Percentiles rank a stretch among this genome's conserved stretches.
phyloP scores from a whole-genome alignment of 1,284 basidiomycete genomes.

The Leucoagaricus sp. region DNA sequence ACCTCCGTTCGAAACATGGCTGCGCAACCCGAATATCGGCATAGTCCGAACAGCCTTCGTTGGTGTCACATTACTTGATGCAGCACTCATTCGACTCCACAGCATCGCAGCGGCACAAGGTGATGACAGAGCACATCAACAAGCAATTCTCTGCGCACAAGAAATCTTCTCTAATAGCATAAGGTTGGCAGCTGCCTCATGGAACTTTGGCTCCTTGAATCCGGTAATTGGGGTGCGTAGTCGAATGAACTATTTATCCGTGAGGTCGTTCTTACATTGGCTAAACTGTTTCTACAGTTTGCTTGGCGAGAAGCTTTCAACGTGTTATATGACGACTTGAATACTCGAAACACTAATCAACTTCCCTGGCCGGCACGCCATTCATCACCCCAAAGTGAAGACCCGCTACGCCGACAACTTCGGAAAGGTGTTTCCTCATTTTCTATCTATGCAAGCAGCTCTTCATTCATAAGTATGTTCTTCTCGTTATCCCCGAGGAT shows the following conservation, averaged over 20 bases:
- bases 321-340: conserved; percentile 5
- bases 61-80: conserved; percentile 2
- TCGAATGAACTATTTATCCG: too few relatives aligned
- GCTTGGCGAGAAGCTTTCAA: conserved; percentile 15
- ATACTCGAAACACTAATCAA: neutral
- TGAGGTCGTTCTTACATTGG: neutral
- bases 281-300: conserved; percentile 1
- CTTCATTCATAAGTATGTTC: conserved; percentile 11
- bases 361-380: neutral
- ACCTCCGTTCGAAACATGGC: conserved; percentile 10
- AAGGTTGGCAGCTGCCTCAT: neutral
- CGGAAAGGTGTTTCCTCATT: conserved; percentile 8
- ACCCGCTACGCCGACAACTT: conserved; percentile 2
- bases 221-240: conserved; percentile 12
- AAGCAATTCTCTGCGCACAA: conserved; percentile 1
- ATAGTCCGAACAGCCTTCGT: conserved; percentile 9
- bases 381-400: neutral
- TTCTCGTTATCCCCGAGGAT: neutral
- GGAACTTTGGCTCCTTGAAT: conserved; percentile 14
- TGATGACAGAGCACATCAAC: conserved; percentile 1
- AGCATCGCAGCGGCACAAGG: neutral
- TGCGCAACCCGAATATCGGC: conserved; percentile 2
- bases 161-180: conserved; percentile 11
- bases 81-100: conserved; percentile 9
- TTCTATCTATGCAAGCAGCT: conserved; percentile 5